phyloP scores from a whole-genome alignment of 2,329 filamentous ascomycete genomes.

The Aspergillus fijiensis region DNA sequence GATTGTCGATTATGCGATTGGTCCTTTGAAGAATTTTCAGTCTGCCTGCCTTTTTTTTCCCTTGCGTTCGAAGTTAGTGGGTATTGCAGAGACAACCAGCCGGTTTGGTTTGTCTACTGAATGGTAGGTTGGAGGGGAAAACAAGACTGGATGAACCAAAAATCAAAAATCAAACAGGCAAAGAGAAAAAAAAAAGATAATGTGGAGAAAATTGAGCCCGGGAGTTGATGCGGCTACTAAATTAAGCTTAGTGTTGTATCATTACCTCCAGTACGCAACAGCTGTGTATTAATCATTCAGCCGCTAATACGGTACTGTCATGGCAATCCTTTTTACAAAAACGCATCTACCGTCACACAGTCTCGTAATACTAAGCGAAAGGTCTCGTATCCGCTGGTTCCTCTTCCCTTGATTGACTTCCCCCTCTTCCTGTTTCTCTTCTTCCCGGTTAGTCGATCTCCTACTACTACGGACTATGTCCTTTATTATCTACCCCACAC shows the following conservation, averaged over 20 bases:
- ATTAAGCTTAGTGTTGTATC: not conserved
- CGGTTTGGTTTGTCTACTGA: not conserved
- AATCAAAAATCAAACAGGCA: not conserved
- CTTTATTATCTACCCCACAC: not conserved
- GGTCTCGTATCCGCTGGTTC: not conserved
- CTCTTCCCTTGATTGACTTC: too few relatives aligned
- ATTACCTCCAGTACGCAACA: not conserved
- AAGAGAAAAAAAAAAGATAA: not conserved
- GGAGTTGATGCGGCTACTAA: not conserved
- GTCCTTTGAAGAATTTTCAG: not conserved
- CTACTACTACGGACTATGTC: not conserved
- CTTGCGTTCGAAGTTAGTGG: slow-evolving; percentile 4
- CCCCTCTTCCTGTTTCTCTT: too few relatives aligned
- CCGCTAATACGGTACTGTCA: not conserved
- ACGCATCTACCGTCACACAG: not conserved
- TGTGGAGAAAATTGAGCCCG: not conserved
- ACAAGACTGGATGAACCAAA: not conserved
- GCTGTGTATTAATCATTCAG: not conserved
- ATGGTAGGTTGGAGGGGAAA: not conserved
- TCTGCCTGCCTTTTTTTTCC: not conserved
- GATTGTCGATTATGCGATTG: not conserved
- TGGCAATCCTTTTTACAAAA: not conserved
- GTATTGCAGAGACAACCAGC: slow-evolving; percentile 3
- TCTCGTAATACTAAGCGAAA: not conserved
- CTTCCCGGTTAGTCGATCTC: not conserved